These are phyloP conservation scores for Kodamaea sagamina DNA, from an alignment of 805 yeast genomes.

Conservation along the genomic window DNA sequence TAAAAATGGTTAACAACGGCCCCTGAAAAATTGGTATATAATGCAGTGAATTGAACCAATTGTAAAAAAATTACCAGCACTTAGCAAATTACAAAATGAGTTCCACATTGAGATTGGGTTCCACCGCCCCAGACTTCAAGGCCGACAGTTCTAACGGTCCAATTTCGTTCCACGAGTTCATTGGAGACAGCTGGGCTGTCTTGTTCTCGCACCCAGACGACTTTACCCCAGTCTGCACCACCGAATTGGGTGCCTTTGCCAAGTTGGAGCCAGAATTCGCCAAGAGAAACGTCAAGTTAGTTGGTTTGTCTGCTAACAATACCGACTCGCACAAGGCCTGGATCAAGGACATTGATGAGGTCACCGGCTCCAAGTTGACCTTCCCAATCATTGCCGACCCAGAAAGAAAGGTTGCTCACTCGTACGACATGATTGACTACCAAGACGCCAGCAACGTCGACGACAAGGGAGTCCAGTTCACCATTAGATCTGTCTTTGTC, in stretches of 20 bases:
- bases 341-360: conserved; percentile 90
- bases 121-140: conserved; percentile 83
- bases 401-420: conserved; percentile 78
- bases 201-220: conserved; percentile 95
- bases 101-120: conserved; percentile 62
- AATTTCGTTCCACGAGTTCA: conserved; percentile 82
- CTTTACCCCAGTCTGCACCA: conserved; percentile 95
- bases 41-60: not conserved
- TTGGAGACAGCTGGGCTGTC: conserved; percentile 85
- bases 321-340: conserved; percentile 78
- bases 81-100: conserved; percentile 7
- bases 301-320: conserved; percentile 87
- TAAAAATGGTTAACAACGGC: not conserved
- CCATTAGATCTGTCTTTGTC: conserved; percentile 89
- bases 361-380: conserved; percentile 70
- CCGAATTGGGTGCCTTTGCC: conserved; percentile 94
- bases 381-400: conserved; percentile 93
- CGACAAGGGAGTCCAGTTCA: conserved; percentile 70
- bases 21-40: conserved; percentile 12
- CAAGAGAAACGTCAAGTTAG: conserved; percentile 80
- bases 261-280: conserved; percentile 85
- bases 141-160: conserved; percentile 83
- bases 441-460: conserved; percentile 74
- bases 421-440: conserved; percentile 87
- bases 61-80: not conserved